Evolutionary conservation across 116 monocot species (phyloP), one percentile per base, ranked within the genome.

Genomic region (Phalaenopsis hybrid): DNA sequence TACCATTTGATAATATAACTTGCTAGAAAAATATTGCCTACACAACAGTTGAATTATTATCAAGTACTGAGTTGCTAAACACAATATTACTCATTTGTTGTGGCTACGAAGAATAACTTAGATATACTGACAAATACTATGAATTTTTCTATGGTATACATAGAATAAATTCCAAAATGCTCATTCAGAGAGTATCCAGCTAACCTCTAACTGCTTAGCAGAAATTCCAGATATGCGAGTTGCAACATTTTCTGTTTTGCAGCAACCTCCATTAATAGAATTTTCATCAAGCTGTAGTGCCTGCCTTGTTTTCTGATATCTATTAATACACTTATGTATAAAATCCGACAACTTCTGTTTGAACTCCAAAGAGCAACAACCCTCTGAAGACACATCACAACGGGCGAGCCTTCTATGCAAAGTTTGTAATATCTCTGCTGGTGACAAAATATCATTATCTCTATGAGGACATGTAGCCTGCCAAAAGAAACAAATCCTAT

Each of bases 381-480:
- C 81, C 75, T 80, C 80, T 46, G 57, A 34, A 48, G 80, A n/a
- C 63, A 63, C 68, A 41, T 84, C 80, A 84, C 69, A 80, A 9
- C 83, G 77, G 21, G 81, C 79, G 23, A 90, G 74, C 77, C 85
- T 93, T 55, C 87, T 81, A 69, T 88, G 76, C 20, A 80, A 65
- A 49, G 88, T 70, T 79, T 86, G 51, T 55, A 37, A 8, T 31
- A 95, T 90, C 85, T 95, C 89, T 79, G 83, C 80, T 74, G 92
- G 92, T 74, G 86, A 89, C 75, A 94, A 81, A 63, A 74, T 82
- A 15, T 82, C 74, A 41, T 88, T 51, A 59, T 65, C 86, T 78
- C 84, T 67, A 79, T 77, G 81, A 61, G 93, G 99, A 65, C 99
- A 99, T 77, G 95, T 99, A 45, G 95, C 95, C 99, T 99, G 83